Evolutionary conservation across 495 filamentous ascomycete genomes (phyloP).

Genomic region (Penicillium mononematosum): DNA sequence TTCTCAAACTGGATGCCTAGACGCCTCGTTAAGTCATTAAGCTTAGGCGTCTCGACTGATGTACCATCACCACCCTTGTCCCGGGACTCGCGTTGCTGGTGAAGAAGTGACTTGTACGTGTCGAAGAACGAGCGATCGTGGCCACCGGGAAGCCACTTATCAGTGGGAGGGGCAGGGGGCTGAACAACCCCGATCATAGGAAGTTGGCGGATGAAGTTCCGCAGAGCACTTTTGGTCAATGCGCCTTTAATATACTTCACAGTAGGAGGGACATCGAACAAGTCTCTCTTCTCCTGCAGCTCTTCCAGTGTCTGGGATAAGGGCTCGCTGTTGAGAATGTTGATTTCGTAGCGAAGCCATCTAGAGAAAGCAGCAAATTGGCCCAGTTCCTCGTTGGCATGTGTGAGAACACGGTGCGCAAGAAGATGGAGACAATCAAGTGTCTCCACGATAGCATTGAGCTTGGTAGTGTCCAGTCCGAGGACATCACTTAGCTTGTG

Average conservation of each 20-base stretch:
- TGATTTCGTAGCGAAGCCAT: slow-evolving; percentile 86
- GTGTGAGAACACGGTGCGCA: slow-evolving; percentile 67
- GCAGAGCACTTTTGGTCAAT: slow-evolving; percentile 48
- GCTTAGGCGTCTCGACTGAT: slow-evolving; percentile 43
- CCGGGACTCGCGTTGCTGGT: slow-evolving; percentile 31
- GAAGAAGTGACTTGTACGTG: slow-evolving; percentile 40
- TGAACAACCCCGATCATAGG: slow-evolving; percentile 40
- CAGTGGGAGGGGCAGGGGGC: slow-evolving; percentile 23
- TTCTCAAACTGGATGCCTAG: slow-evolving; percentile 53
- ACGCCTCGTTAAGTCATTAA: slow-evolving; percentile 52
- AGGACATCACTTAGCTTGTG: slow-evolving; percentile 65
- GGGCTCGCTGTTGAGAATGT: slow-evolving; percentile 50
- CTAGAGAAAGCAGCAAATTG: slow-evolving; percentile 76
- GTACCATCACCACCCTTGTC: slow-evolving; percentile 26
- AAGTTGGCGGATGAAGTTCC: slow-evolving; percentile 44
- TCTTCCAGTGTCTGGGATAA: slow-evolving; percentile 48
- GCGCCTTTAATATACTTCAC: slow-evolving; percentile 54
- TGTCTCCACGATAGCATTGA: slow-evolving; percentile 65
- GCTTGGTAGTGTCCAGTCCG: slow-evolving; percentile 58
- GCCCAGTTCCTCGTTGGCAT: slow-evolving; percentile 72
- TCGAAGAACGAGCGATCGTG: slow-evolving; percentile 50
- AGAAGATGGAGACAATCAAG: slow-evolving; percentile 71
- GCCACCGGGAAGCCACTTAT: slow-evolving; percentile 43
- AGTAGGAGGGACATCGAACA: slow-evolving; percentile 47
- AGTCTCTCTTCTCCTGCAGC: slow-evolving; percentile 44